Evolutionary conservation across 768 basidiomycete genomes (phyloP).

Genomic region (Leccinellum rugosiceps): DNA sequence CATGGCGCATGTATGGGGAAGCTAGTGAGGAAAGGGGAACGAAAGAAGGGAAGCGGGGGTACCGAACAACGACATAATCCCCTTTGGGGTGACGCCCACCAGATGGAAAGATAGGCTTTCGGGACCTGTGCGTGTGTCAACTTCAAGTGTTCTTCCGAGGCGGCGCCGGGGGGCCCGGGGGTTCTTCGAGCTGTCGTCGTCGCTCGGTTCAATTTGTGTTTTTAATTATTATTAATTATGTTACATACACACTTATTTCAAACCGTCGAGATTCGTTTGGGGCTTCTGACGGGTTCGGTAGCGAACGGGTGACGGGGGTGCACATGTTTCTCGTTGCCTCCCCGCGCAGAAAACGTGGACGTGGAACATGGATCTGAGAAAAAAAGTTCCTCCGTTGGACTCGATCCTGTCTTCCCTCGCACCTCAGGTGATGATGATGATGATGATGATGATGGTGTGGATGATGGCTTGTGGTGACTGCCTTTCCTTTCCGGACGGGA

Average conservation of each 20-base stretch:
- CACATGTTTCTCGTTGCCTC: constrained; percentile 13
- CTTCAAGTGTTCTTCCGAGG: not conserved
- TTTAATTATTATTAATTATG: not conserved
- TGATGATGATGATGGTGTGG: not conserved
- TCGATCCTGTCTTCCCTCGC: not conserved
- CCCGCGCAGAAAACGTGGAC: not conserved
- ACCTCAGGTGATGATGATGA: not conserved
- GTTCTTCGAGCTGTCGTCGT: not conserved
- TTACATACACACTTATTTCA: not conserved
- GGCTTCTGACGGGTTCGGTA: constrained; percentile 4
- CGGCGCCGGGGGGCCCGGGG: not conserved
- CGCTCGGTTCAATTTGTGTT: not conserved
- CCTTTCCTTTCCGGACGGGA: not conserved
- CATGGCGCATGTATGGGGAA: not conserved
- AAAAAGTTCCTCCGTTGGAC: not conserved
- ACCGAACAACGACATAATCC: not conserved
- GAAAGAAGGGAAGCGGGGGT: not conserved
- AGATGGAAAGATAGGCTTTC: not conserved
- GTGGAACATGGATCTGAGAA: not conserved
- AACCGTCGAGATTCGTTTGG: not conserved
- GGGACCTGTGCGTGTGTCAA: not conserved
- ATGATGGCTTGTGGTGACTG: not conserved
- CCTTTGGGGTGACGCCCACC: not conserved
- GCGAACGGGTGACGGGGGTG: constrained; percentile 21
- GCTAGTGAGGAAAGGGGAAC: not conserved